A percentile compares a stretch with the other conserved stretches of the same genome.
Evolutionary conservation across 2,329 filamentous ascomycete species (phyloP).

Genomic region (Diaporthe nobilis): DNA sequence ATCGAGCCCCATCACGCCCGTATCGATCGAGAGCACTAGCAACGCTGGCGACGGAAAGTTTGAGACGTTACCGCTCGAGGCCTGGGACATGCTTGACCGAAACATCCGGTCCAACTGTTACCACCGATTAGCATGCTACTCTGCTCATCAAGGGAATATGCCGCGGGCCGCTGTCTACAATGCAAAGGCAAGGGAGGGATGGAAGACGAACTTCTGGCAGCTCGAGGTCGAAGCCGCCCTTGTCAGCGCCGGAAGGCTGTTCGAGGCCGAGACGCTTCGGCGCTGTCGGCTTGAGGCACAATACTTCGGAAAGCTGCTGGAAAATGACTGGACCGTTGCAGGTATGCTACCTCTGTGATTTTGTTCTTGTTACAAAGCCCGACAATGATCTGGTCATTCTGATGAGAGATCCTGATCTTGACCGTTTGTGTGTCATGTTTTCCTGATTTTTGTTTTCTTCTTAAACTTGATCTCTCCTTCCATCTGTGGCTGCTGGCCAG

Average conservation of each 20-base stretch:
- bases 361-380: background rate
- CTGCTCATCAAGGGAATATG: background rate
- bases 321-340: conserved; percentile 31
- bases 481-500: background rate
- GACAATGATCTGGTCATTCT: background rate
- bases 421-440: background rate
- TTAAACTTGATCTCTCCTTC: background rate
- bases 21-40: conserved; percentile 17
- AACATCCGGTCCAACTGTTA: conserved; percentile 42
- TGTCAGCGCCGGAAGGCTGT: conserved; percentile 32
- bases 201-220: conserved; percentile 40
- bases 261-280: conserved; percentile 41
- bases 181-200: conserved; percentile 39
- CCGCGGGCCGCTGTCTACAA: background rate
- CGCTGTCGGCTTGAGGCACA: conserved; percentile 40
- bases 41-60: background rate
- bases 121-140: conserved; percentile 39
- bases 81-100: conserved; percentile 42
- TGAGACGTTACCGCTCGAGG: conserved; percentile 5
- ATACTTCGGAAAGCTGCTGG: conserved; percentile 39
- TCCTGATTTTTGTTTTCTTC: too few species aligned
- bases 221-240: conserved; percentile 39
- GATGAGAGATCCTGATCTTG: background rate
- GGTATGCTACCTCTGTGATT: background rate
- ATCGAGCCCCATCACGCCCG: background rate